A percentile compares a stretch with the other conserved stretches of the same genome.
Conservation (phyloP, 192 early-diverging fungal species). For the Gaertneriomyces sp. region DNA sequence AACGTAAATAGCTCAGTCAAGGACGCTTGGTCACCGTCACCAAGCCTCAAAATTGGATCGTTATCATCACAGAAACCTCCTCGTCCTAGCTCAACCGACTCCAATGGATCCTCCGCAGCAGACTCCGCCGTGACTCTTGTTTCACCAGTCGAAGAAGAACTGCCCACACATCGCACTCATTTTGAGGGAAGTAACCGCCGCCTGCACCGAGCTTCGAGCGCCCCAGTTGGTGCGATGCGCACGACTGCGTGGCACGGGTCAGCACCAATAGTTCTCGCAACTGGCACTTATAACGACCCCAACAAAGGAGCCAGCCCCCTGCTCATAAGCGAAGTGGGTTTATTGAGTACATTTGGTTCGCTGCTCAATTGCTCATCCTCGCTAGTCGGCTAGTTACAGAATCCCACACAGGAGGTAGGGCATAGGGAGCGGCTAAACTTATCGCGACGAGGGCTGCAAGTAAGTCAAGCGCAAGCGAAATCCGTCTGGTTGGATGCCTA, state of each 20-base stretch:
- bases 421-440: slow-evolving; percentile 37
- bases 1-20: slow-evolving; percentile 6
- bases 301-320: no score
- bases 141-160: not conserved
- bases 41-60: slow-evolving; percentile 9
- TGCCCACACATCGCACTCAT: not conserved
- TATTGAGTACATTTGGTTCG: not conserved
- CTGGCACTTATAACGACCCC: no score
- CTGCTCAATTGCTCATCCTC: slow-evolving; percentile 1
- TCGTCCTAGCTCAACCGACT: not conserved
- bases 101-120: slow-evolving; percentile 2
- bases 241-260: no score
- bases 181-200: not conserved
- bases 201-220: no score
- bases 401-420: slow-evolving; percentile 8
- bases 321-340: not conserved
- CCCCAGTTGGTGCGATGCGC: no score
- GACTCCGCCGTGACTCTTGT: not conserved
- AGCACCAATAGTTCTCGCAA: no score
- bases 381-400: not conserved
- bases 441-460: slow-evolving; percentile 31
- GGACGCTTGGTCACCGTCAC: slow-evolving; percentile 30
- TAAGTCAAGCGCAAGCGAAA: not conserved
- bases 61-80: not conserved
- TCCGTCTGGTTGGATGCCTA: not conserved